These are phyloP conservation scores for Suillus hirtellus DNA, from an alignment of 768 basidiomycete genomes.

Conservation along the genomic window DNA sequence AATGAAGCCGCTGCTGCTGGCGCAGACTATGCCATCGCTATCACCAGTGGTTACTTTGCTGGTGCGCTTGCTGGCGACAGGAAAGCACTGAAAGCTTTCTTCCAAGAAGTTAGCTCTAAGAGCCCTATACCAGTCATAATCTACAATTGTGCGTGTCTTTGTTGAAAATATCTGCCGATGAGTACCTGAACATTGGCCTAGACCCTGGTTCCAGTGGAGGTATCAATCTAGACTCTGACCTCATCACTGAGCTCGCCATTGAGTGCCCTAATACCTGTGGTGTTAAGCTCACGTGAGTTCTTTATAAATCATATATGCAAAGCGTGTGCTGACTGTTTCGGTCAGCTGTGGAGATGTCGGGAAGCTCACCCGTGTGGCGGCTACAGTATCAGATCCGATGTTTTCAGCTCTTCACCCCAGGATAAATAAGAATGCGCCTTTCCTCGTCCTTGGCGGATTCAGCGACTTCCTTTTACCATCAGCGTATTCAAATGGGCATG, in stretches of 20 bases:
- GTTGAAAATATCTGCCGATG: conserved; percentile 10
- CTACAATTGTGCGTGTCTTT: conserved; percentile 69
- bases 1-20: conserved; percentile 81
- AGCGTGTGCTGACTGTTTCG: conserved; percentile 13
- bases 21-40: conserved; percentile 85
- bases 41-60: conserved; percentile 85
- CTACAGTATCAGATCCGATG: conserved; percentile 54
- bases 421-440: conserved; percentile 63
- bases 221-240: conserved; percentile 88
- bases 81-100: conserved; percentile 77
- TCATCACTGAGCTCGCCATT: conserved; percentile 76
- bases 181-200: conserved; percentile 28
- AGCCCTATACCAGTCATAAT: conserved; percentile 87
- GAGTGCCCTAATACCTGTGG: conserved; percentile 80
- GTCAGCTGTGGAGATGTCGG: conserved; percentile 87
- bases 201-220: conserved; percentile 88
- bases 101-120: conserved; percentile 70
- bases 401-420: conserved; percentile 67
- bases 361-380: conserved; percentile 83
- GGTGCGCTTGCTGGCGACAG: conserved; percentile 63
- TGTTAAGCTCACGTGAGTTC: conserved; percentile 83
- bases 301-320: background rate
- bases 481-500: conserved; percentile 71
- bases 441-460: conserved; percentile 86
- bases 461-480: conserved; percentile 81